These are phyloP conservation scores for Rossbeevera mucosa DNA, from an alignment of 768 basidiomycete species.

Conservation along the genomic window DNA sequence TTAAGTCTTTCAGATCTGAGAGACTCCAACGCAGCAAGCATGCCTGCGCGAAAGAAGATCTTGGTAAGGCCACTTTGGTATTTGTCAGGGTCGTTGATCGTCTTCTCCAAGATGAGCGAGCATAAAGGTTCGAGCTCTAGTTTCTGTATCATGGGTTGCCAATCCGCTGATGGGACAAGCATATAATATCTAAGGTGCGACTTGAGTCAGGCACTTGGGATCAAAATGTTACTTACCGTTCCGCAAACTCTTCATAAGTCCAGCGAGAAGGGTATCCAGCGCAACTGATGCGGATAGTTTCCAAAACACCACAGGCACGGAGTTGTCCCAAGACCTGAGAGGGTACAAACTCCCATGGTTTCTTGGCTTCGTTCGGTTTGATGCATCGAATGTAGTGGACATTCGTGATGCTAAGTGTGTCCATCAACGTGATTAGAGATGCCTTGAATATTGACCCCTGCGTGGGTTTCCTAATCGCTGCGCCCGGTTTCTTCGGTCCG, in stretches of 20 bases:
- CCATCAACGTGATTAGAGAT: conserved; percentile 91
- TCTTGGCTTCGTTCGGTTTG: conserved; percentile 96
- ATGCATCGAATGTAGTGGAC: conserved; percentile 99
- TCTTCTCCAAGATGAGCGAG: conserved; percentile 75
- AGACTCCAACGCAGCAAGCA: conserved; percentile 93
- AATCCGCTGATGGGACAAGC: conserved; percentile 82
- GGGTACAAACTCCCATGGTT: conserved; percentile 94
- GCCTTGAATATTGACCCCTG: conserved; percentile 98
- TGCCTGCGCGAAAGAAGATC: conserved; percentile 98
- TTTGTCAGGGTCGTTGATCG: conserved; percentile 91
- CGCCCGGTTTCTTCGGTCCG: conserved; percentile 59
- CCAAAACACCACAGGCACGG: conserved; percentile 96
- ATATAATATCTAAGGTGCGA: conserved; percentile 77
- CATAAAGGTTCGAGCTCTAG: conserved; percentile 80
- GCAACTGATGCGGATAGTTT: conserved; percentile 97
- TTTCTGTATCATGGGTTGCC: conserved; percentile 81
- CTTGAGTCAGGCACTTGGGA: conserved; percentile 18
- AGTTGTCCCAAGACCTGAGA: conserved; percentile 94
- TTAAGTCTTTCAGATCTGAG: conserved; percentile 86
- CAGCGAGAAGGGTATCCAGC: conserved; percentile 98
- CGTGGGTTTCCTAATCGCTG: conserved; percentile 83
- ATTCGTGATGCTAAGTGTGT: conserved; percentile 94
- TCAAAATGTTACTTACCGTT: conserved; percentile 57
- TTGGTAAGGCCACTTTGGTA: conserved; percentile 96
- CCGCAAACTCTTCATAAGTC: conserved; percentile 98